phyloP scores from a whole-genome alignment of 257 asterid genomes.

The Solanum peruvianum region DNA sequence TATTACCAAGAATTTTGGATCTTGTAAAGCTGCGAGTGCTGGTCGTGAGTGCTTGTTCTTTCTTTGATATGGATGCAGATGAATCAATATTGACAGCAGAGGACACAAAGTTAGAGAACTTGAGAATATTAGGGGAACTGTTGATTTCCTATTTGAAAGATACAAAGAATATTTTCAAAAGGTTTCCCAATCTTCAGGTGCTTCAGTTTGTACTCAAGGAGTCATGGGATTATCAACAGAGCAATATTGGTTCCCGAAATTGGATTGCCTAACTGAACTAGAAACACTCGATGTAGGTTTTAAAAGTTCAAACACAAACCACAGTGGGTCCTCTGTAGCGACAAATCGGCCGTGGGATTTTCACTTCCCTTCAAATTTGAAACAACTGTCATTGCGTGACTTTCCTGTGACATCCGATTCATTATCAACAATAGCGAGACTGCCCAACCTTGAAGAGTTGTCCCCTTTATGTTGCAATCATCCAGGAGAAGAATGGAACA shows the following conservation, averaged over 20 bases:
- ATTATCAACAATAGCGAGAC: background rate
- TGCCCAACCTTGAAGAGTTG: background rate
- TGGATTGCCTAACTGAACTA: too few relatives aligned
- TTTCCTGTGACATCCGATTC: background rate
- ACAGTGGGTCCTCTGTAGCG: background rate
- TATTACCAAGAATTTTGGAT: background rate
- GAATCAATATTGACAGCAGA: background rate
- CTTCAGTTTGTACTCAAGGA: too few relatives aligned
- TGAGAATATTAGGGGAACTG: fast-evolving
- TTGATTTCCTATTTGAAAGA: too few relatives aligned
- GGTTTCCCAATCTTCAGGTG: too few relatives aligned
- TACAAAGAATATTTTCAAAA: too few relatives aligned
- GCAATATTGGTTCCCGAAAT: too few relatives aligned
- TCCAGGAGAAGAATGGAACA: background rate
- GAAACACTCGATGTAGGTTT: fast-evolving
- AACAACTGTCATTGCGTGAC: fast-evolving
- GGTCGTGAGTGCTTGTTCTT: background rate
- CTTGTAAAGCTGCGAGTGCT: background rate
- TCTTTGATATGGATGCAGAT: background rate
- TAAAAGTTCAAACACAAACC: background rate
- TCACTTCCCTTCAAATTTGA: background rate
- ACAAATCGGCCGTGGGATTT: background rate
- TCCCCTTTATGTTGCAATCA: fast-evolving
- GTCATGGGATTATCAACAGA: too few relatives aligned
- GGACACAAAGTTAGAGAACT: background rate